Evolutionary conservation across 805 yeast species (phyloP).

Genomic region (Zygoascus tannicola): DNA sequence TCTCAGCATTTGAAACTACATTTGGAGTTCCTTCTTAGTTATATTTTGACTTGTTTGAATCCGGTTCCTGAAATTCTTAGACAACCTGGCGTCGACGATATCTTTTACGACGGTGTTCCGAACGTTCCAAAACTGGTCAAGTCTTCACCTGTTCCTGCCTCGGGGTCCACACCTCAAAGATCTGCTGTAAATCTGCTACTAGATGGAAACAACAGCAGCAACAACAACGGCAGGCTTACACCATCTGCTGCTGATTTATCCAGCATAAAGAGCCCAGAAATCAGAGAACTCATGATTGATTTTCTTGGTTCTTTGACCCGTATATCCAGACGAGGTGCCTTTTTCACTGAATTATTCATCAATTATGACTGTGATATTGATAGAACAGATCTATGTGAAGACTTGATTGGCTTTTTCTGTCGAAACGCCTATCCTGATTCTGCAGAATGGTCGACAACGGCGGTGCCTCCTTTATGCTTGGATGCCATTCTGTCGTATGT

Average conservation of each 20-base stretch:
- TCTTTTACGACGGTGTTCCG: conserved; percentile 33
- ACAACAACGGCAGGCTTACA: conserved; percentile 7
- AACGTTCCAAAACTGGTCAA: conserved; percentile 44
- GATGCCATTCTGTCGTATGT: conserved; percentile 75
- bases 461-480: conserved; percentile 86
- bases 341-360: conserved; percentile 67
- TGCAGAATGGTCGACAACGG: conserved; percentile 67
- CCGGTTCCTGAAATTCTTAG: conserved; percentile 31
- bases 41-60: conserved; percentile 30
- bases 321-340: conserved; percentile 42
- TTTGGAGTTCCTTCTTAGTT: conserved; percentile 47
- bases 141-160: conserved; percentile 36
- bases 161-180: conserved; percentile 16
- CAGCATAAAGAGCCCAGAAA: conserved; percentile 25
- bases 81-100: conserved; percentile 29
- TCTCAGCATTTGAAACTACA: conserved; percentile 65
- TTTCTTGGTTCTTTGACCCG: conserved; percentile 54
- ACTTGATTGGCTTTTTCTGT: conserved; percentile 60
- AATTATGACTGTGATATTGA: conserved; percentile 89
- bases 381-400: conserved; percentile 64
- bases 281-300: conserved; percentile 75
- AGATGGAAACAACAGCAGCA: conserved; percentile 8
- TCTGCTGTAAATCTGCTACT: conserved; percentile 5
- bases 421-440: conserved; percentile 78
- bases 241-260: conserved; percentile 10